phyloP scores from a whole-genome alignment of 1,139 yeast species.

The Blastobotrys serpentis region DNA sequence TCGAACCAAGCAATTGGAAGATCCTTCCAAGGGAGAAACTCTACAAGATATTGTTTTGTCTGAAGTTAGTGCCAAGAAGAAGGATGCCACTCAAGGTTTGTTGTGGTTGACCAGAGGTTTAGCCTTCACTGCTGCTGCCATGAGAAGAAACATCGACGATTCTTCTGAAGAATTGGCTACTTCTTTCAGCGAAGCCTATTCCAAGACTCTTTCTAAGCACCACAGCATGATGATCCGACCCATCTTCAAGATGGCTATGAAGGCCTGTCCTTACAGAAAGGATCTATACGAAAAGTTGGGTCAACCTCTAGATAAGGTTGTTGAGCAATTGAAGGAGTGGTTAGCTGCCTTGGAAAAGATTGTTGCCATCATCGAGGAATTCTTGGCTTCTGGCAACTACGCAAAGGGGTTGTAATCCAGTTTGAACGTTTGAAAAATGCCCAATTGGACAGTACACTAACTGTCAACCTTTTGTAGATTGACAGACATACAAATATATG shows the following conservation, averaged over 20 bases:
- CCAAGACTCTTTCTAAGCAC: conserved; percentile 73
- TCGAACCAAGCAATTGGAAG: conserved; percentile 60
- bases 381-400: conserved; percentile 76
- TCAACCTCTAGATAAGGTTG: conserved; percentile 53
- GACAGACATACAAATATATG: too few relatives aligned
- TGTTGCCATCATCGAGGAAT: conserved; percentile 70
- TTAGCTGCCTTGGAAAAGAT: conserved; percentile 71
- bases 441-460: too few relatives aligned
- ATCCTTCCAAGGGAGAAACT: conserved; percentile 63
- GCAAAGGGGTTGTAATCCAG: conserved; percentile 73
- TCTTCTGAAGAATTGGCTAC: conserved; percentile 65
- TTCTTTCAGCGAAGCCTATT: conserved; percentile 81
- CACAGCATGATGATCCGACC: conserved; percentile 84
- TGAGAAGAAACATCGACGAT: conserved; percentile 69
- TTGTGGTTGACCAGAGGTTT: conserved; percentile 82
- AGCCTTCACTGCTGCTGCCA: conserved; percentile 84
- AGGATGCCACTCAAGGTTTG: conserved; percentile 88
- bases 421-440: background rate
- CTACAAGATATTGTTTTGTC: conserved; percentile 72
- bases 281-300: conserved; percentile 84
- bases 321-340: conserved; percentile 67
- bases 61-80: conserved; percentile 62
- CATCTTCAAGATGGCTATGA: conserved; percentile 89
- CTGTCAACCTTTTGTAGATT: too few relatives aligned
- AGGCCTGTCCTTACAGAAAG: conserved; percentile 89